Percentiles rank a stretch among this genome's conserved stretches.
These are phyloP conservation scores for Herpotrichia juniperi DNA, from an alignment of 2,329 filamentous ascomycete species.

Conservation along the genomic window DNA sequence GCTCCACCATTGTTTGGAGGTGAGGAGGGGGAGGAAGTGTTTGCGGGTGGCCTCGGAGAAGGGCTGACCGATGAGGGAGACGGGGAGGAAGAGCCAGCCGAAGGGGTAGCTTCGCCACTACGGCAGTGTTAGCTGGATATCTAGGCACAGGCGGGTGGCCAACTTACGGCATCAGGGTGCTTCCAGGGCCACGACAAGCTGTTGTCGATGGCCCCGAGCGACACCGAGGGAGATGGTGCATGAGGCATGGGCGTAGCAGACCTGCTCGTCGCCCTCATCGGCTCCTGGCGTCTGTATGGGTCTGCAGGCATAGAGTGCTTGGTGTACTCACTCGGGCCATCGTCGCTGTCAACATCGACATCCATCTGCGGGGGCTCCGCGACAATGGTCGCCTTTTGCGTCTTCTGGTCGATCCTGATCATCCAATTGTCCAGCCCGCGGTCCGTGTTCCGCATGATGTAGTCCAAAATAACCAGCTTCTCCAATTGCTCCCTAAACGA, in stretches of 20 bases:
- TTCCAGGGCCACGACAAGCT: slow-evolving; percentile 99
- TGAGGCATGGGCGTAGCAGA: slow-evolving; percentile 62
- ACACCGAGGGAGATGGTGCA: slow-evolving; percentile 64
- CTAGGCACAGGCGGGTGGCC: neutral
- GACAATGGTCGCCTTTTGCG: slow-evolving; percentile 81
- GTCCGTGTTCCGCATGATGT: slow-evolving; percentile 99
- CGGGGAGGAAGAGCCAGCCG: slow-evolving; percentile 96
- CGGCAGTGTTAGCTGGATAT: slow-evolving; percentile 17
- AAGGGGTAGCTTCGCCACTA: slow-evolving; percentile 89
- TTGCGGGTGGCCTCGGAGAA: slow-evolving; percentile 93
- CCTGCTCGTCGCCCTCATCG: slow-evolving; percentile 76
- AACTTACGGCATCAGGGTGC: slow-evolving; percentile 81
- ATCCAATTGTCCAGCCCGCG: slow-evolving; percentile 98
- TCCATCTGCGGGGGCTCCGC: slow-evolving; percentile 80
- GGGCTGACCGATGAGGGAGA: slow-evolving; percentile 92
- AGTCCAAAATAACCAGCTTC: slow-evolving; percentile 95
- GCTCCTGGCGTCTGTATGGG: slow-evolving; percentile 78
- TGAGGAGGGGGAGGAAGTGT: slow-evolving; percentile 94
- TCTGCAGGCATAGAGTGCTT: slow-evolving; percentile 66
- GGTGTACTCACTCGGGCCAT: slow-evolving; percentile 59
- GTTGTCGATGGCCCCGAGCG: slow-evolving; percentile 94
- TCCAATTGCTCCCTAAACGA: slow-evolving; percentile 94
- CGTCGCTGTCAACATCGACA: slow-evolving; percentile 48
- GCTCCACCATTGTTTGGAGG: slow-evolving; percentile 95
- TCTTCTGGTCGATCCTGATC: slow-evolving; percentile 92